Percentiles rank a stretch among this genome's conserved stretches.
Conservation (phyloP, 1,284 basidiomycete species). For the Cronartium quercuum region DNA sequence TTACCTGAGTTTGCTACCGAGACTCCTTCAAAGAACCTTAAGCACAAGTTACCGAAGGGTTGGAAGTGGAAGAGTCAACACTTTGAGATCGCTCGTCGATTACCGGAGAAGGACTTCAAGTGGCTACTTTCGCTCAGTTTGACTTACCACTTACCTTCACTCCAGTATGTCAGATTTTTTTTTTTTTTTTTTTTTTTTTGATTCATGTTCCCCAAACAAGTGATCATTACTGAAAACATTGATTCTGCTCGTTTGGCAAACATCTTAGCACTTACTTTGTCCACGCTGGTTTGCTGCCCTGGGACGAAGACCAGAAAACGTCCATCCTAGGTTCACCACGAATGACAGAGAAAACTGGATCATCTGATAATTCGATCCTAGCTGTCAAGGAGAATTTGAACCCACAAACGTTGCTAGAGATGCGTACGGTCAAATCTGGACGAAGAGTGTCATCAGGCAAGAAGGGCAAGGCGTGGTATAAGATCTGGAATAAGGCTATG, state of each 20-base stretch:
- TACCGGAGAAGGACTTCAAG: constrained; percentile 17
- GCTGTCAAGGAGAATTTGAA: constrained; percentile 13
- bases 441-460: neutral
- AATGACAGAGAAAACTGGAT: neutral
- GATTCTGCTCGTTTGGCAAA: neutral
- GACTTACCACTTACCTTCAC: constrained; percentile 10
- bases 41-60: constrained; percentile 27
- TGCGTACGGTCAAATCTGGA: constrained; percentile 13
- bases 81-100: constrained; percentile 30
- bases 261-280: constrained; percentile 24
- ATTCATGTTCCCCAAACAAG: neutral
- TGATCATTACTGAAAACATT: too few species aligned
- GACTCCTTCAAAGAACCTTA: constrained; percentile 1
- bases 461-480: constrained; percentile 28
- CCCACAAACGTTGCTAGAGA: constrained; percentile 23
- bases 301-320: neutral
- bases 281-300: constrained; percentile 36
- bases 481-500: constrained; percentile 36
- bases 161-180: constrained; percentile 8
- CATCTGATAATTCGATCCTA: neutral
- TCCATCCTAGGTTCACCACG: neutral
- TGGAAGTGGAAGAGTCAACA: constrained; percentile 35
- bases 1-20: constrained; percentile 5
- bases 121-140: constrained; percentile 20
- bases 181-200: neutral